These are phyloP conservation scores for Russula dissimulans DNA, from an alignment of 768 basidiomycete genomes.

Conservation along the genomic window DNA sequence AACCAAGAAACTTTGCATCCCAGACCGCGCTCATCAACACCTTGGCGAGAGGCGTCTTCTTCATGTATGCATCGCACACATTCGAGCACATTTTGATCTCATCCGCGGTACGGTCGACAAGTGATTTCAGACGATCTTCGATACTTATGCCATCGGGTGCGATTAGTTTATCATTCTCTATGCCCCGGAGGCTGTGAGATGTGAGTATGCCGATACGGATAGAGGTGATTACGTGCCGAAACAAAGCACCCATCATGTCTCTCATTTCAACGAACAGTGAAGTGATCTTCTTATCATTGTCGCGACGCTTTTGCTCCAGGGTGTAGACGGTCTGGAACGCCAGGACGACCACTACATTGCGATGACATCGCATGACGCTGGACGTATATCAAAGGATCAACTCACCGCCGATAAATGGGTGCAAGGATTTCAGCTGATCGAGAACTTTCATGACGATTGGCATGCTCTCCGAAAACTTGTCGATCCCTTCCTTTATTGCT, in stretches of 20 bases:
- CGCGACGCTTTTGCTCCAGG: too few species aligned
- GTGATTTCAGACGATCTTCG: conserved; percentile 27
- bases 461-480: conserved; percentile 21
- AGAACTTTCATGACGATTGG: conserved; percentile 24
- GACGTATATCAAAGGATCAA: background rate
- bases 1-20: too few species aligned
- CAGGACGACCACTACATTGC: conserved; percentile 33
- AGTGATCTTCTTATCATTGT: too few species aligned
- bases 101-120: conserved; percentile 23
- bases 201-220: background rate
- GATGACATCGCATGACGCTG: background rate
- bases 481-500: conserved; percentile 18
- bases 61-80: conserved; percentile 27
- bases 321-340: conserved; percentile 21
- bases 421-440: conserved; percentile 21
- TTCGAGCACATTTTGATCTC: conserved; percentile 29
- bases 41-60: conserved; percentile 25
- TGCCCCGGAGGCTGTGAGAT: conserved; percentile 22
- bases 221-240: background rate
- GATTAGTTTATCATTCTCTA: conserved; percentile 24
- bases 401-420: conserved; percentile 12
- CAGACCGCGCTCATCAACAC: conserved; percentile 14
- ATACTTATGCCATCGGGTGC: conserved; percentile 29
- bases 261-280: too few species aligned
- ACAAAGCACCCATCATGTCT: conserved; percentile 14